Base-by-base conservation (phyloP, 371 early-diverging fungal species). In the Fennellomyces sp. region DNA sequence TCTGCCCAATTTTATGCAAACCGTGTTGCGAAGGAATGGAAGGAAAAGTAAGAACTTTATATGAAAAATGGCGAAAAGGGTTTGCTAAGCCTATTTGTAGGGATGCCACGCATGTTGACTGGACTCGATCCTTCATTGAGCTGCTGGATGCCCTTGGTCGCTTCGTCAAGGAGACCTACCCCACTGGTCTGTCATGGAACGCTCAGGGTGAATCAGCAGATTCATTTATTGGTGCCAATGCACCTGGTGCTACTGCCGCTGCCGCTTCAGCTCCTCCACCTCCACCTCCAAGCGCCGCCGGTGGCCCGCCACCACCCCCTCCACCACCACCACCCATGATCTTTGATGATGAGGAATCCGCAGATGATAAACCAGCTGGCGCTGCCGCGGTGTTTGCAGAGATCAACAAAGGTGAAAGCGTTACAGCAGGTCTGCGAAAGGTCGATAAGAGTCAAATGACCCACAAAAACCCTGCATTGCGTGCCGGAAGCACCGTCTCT, bases 361-460 rank as follows among this genome's bases (percentile, higher is more conserved):
- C 49, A 7, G 52, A 64, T 0, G 19, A 28, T 17, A 54, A 50
- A 33, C 60, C 66, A 1, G 58, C 69, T 8, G 85, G 81, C 28
- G 77, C 88, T 69, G 79, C 86, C 13, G 86, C 91, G 3, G 84
- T 98, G 30, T 94, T 96, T 78, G 90, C 89, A 38, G 91, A 91
- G 50, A 77, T 98, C 73, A 97, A 95, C 81, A 83, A 89, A 56
- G 97, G 94, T 47, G 79, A 78, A 35, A 72, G 63, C 27, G 80
- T 96, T 52, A 96, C 97, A 7, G 64, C 91, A 23, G 90, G 89
- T 13, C 79, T 98, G 64, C 89, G 91, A 54, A 97, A 97, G 77
- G 98, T 98, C 0, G 95, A 96, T 60, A 92, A 89, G 79, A 85
- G 85, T 54, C 89, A 97, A 70, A 97, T 96, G 97, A 96, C 96